phyloP scores from a whole-genome alignment of 2,329 filamentous ascomycete species.

The Atkinsonella hypoxylon region DNA sequence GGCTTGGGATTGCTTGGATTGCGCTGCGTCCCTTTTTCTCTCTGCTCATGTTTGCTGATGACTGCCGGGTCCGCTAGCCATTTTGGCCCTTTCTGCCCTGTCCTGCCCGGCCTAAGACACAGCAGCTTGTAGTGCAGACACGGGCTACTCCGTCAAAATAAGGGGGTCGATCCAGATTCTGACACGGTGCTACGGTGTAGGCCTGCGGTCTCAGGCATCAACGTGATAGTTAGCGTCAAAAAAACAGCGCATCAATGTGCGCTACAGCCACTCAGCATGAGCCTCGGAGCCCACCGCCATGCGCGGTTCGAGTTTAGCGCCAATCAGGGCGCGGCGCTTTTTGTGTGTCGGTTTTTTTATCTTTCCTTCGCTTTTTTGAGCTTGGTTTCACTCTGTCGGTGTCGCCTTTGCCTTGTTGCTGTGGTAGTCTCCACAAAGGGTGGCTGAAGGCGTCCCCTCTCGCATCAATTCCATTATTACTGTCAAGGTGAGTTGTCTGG shows the following conservation, averaged over 20 bases:
- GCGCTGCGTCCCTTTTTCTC: no score
- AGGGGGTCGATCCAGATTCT: no score
- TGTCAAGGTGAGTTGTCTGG: no score
- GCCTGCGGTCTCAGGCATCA: slow-evolving; percentile 1
- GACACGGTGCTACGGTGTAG: not conserved
- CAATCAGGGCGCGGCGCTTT: slow-evolving; percentile 1
- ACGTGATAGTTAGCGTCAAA: not conserved
- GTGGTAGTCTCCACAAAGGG: not conserved
- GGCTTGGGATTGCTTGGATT: not conserved
- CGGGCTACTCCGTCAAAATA: not conserved
- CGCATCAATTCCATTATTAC: no score
- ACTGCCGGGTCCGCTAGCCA: not conserved
- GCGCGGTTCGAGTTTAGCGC: not conserved
- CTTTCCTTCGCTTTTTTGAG: not conserved
- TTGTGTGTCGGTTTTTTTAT: not conserved
- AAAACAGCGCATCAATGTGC: no score
- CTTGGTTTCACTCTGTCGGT: not conserved
- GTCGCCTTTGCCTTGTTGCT: not conserved
- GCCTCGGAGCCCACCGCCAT: not conserved
- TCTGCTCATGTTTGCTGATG: not conserved
- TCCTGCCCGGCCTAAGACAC: no score
- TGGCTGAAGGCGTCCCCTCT: not conserved
- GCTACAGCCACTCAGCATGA: not conserved
- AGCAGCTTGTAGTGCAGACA: no score
- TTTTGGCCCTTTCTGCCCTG: not conserved